phyloP scores from a whole-genome alignment of 345 rosid species.

The Leavenworthia alabamica region DNA sequence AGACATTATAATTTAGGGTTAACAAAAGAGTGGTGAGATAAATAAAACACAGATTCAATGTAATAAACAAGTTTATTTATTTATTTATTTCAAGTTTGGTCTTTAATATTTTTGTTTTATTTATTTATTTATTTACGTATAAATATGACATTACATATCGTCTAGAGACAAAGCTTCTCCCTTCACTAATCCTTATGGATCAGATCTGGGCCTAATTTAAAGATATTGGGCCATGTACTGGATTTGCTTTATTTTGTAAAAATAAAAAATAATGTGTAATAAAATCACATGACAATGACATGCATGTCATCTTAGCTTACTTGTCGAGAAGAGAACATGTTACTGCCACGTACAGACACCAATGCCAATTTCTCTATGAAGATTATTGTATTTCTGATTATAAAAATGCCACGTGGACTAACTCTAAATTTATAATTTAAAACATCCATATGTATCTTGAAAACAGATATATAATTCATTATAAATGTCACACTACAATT shows the following conservation, averaged over 20 bases:
- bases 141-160: too few species aligned
- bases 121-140: too few species aligned
- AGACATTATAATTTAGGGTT: conserved; percentile 8
- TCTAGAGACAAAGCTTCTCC: too few species aligned
- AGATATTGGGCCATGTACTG: too few species aligned
- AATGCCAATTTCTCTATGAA: neutral
- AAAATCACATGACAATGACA: too few species aligned
- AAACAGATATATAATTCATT: neutral
- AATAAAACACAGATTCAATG: conserved; percentile 5
- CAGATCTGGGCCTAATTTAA: too few species aligned
- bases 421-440: neutral
- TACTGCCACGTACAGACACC: conserved; percentile 19
- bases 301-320: too few species aligned
- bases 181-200: too few species aligned
- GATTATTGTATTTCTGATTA: neutral
- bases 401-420: neutral
- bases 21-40: conserved; percentile 13
- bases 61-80: neutral
- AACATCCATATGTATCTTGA: neutral
- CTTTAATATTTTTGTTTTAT: neutral
- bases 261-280: too few species aligned
- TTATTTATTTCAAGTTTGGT: neutral
- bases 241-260: too few species aligned
- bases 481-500: neutral
- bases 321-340: conserved; percentile 13